These are phyloP conservation scores for Phyllosticta ampelicida DNA, from an alignment of 2,329 filamentous ascomycete genomes.

Conservation along the genomic window DNA sequence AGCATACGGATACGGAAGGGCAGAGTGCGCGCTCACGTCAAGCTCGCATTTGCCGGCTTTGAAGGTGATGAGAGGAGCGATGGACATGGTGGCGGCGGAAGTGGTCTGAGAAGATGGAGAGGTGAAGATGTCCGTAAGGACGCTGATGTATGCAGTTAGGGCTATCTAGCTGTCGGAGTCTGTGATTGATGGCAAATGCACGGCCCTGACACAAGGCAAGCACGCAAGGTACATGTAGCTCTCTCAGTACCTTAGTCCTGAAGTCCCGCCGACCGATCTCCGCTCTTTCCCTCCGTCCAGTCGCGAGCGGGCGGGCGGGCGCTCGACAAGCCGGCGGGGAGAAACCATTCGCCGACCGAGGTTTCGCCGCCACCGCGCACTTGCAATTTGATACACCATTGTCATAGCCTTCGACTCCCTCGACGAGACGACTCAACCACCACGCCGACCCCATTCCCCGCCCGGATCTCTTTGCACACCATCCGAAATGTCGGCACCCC, in stretches of 20 bases:
- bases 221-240: neutral
- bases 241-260: too few relatives aligned
- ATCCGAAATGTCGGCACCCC: conserved; percentile 55
- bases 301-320: neutral
- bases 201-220: neutral
- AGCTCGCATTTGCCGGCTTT: conserved; percentile 86
- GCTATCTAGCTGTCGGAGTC: neutral
- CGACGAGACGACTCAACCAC: conserved; percentile 12
- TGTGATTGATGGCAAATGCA: too few relatives aligned
- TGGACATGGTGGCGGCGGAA: conserved; percentile 52
- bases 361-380: conserved; percentile 1
- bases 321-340: conserved; percentile 4
- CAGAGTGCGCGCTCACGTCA: conserved; percentile 48
- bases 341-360: conserved; percentile 3
- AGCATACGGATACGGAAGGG: neutral
- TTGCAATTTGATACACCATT: conserved; percentile 9
- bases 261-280: neutral
- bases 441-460: conserved; percentile 10
- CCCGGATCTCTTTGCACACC: conserved; percentile 23
- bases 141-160: neutral
- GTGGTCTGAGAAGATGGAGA: conserved; percentile 1
- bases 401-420: conserved; percentile 2
- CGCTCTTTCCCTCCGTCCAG: neutral
- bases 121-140: conserved; percentile 3
- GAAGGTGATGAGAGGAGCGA: conserved; percentile 82